Base-by-base conservation (phyloP, 345 rosid genomes). In the Eucalyptus regnans region DNA sequence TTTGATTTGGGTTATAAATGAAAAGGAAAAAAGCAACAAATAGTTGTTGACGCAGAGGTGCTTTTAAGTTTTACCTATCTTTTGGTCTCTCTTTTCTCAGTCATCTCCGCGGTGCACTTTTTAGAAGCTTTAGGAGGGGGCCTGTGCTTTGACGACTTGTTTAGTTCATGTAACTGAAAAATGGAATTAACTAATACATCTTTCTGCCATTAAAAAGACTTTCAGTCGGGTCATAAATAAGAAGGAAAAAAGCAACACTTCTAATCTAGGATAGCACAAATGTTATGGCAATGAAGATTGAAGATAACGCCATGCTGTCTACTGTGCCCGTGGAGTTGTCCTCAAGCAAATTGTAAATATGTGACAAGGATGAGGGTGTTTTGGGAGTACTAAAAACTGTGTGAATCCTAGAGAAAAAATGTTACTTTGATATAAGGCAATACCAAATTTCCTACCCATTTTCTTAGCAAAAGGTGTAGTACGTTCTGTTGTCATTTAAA, bases 11-110 rank as follows among this genome's bases (percentile, higher is more conserved):
- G 44, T 18, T 44, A 71, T 71, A 37, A 71, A 9, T 71, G 83
- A 71, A 71, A 20, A 37, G 83, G 48, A 71, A 71, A 71, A 71
- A 71, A 3, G 46, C 25, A 37, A 9, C 48, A 71, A 71, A 71
- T 76, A 79, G 93, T 98, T 90, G 97, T 98, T 90, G 99, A 97
- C 87, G 99, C 98, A 93, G 99, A 98, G 99, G 99, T 98, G 93
- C 66, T 88, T 91, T 37, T 37, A 37, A 37, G 37, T 37, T 37
- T 88, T 88, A 48, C 83, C 83, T 71, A 62, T 31, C 37, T 37
- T 58, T 23, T 88, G 92, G 81, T 71, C 44, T 33, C 81, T 71
- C 81, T 71, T 71, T 71, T 33, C 81, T 71, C 13, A 17, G 44
- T 68, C 80, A 33, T 33, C 80, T 68, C 80, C 1, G 1, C 22